Base-by-base conservation (phyloP, 257 asterid species). In the Knoxia roxburghii region DNA sequence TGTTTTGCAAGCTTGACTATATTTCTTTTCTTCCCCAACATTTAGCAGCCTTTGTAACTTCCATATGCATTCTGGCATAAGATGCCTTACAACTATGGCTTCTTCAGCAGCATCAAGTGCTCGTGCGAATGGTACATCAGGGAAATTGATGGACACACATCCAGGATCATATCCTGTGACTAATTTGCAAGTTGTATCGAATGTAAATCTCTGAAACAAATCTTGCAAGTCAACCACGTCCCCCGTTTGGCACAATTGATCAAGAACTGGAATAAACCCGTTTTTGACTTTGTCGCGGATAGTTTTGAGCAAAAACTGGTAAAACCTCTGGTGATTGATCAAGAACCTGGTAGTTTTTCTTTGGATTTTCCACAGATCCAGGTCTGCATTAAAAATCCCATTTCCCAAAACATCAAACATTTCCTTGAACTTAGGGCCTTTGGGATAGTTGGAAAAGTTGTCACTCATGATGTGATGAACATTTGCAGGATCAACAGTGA, bases 71-170 rank as follows among this genome's bases (percentile, higher is more conserved):
- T 83, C 86, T 0, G 91, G 95, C 40, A 83, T 18, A 39, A 83
- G 76, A 17, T 87, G 85, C 37, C 95, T 75, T 73, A 57, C 51
- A 33, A 83, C 73, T 35, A 85, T 75, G 0, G 83, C 83, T 78
- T 85, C 95, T 49, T 84, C 89, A 0, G 80, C 89, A 3, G 82
- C 82, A 57, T 87, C 91, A 81, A 85, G 54, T 11, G 95, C 91
- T 30, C 70, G 77, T 0, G 89, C 74, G 35, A 85, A 87, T 2
- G 85, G 91, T 5, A 87, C 83, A 12, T 83, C 82, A 0, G 86
- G 85, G 48, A 83, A 70, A n/a, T 78, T 72, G 3, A 78, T 40
- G 0, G 89, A 69, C 41, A 87, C 68, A 54, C 90, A 82, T 17
- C 82, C 83, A 7, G 95, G 90, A 62, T 87, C 89, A 65, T 81